Base-by-base conservation (phyloP, 2,329 filamentous ascomycete species). In the Rutstroemia sydowiana region DNA sequence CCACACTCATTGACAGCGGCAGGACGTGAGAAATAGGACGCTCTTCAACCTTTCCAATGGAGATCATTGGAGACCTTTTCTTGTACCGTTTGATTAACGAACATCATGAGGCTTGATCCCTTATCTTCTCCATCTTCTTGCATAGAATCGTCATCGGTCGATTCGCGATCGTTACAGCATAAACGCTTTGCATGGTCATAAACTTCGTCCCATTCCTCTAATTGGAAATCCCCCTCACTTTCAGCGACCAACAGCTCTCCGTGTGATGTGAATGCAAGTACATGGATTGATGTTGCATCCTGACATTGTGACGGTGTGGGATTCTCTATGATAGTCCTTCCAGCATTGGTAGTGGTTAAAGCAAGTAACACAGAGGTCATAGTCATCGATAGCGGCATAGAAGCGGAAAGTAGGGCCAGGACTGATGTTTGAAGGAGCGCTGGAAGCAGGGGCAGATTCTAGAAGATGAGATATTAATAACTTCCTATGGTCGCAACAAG, bases 401-500 rank as follows among this genome's bases (percentile, higher is more conserved):
- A 85, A 23, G 87, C 89, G 40, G 90, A 89, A 32, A 97, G 74
- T 14, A 97, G 78, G 20, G 88, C 83, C 36, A 93, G 73, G 34
- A 91, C 73, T 5, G 88, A 78, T 1, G 90, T 84, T 68, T 96
- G 89, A 28, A 96, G 72, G 56, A 96, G 76, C 31, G 87, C 81
- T 21, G 93, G 88, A 50, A 98, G 80, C 42, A 95, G 75, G 45
- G 84, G 76, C 39, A 96, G 77, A 66, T 88, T 87, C 85, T 92
- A 59, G 21, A 42, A 46, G 36, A 52, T 46, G 40, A 46, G 36
- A 52, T 46, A 21, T 48, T 43, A 43, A 55, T 34, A 59, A 52
- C 45, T 42, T 51, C 53, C 26, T 45, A 46, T 23, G 42, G 21
- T 51, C 40, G 20, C 26, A 45, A 41, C 45, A 36, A 47, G 16